Evolutionary conservation across 106 monocot species (phyloP).

Genomic region (Dioscorea dumetorum): DNA sequence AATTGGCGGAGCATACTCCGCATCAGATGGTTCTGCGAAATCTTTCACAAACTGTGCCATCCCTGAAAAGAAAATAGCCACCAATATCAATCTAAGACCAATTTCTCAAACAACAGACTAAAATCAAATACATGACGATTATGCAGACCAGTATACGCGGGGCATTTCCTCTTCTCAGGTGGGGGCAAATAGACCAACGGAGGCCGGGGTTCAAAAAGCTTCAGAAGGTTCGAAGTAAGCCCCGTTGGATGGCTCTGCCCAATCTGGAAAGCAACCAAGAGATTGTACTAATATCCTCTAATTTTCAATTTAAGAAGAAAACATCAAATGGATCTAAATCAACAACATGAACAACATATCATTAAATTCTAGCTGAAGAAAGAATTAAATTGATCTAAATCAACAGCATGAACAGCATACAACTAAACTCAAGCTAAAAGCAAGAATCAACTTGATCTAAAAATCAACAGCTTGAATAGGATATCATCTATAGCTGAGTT

Average conservation of each 20-base stretch:
- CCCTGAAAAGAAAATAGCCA: constrained; percentile 25
- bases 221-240: constrained; percentile 82
- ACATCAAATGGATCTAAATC: not conserved
- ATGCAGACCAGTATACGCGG: constrained; percentile 47
- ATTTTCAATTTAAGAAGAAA: not conserved
- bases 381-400: no score
- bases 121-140: not conserved
- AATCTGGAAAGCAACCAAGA: constrained; percentile 42
- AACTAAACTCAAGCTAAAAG: no score
- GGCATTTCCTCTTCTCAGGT: constrained; percentile 74
- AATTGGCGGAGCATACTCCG: constrained; percentile 87
- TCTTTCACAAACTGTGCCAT: constrained; percentile 74
- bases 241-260: constrained; percentile 97
- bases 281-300: not conserved
- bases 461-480: no score
- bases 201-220: constrained; percentile 89
- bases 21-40: constrained; percentile 79
- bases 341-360: no score
- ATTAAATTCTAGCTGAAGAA: no score
- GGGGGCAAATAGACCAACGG: constrained; percentile 84
- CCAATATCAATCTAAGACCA: not conserved
- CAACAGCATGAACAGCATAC: no score
- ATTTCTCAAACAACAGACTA: not conserved
- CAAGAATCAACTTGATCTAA: no score
- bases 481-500: no score